These are phyloP conservation scores for Calonectria leucothoes DNA, from an alignment of 2,329 filamentous ascomycete genomes.

Conservation along the genomic window DNA sequence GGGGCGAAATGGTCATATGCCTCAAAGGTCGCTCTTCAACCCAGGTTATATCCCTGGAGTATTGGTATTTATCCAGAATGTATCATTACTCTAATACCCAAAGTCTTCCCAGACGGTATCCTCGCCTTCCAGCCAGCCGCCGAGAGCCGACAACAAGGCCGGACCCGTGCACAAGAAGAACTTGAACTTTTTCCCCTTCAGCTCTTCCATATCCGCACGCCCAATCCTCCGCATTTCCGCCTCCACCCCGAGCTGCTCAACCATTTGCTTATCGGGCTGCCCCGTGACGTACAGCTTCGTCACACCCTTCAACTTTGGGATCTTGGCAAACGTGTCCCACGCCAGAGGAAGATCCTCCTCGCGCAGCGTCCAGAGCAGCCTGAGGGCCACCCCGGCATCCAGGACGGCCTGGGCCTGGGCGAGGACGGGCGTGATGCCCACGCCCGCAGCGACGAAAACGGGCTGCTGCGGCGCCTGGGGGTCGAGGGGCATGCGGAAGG, in stretches of 20 bases:
- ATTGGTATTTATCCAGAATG: not conserved
- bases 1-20: not conserved
- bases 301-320: slow-evolving; percentile 61
- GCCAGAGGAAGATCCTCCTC: slow-evolving; percentile 72
- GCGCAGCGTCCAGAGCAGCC: slow-evolving; percentile 76
- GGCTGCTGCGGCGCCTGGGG: slow-evolving; percentile 43
- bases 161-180: slow-evolving; percentile 64
- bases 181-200: slow-evolving; percentile 54
- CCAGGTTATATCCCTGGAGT: not conserved
- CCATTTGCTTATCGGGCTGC: slow-evolving; percentile 41
- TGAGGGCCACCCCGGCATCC: slow-evolving; percentile 52
- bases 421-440: slow-evolving; percentile 87
- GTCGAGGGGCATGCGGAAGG: slow-evolving; percentile 52
- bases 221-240: slow-evolving; percentile 53
- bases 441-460: slow-evolving; percentile 80
- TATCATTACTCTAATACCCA: slow-evolving; percentile 57
- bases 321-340: slow-evolving; percentile 65
- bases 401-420: slow-evolving; percentile 70
- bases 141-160: slow-evolving; percentile 52
- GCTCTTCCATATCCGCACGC: slow-evolving; percentile 54
- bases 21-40: not conserved
- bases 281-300: slow-evolving; percentile 76
- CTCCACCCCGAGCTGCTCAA: slow-evolving; percentile 49
- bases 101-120: slow-evolving; percentile 71
- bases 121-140: slow-evolving; percentile 66